Conservation (phyloP, 2,329 filamentous ascomycete species). For the Dissoconium aciculare region DNA sequence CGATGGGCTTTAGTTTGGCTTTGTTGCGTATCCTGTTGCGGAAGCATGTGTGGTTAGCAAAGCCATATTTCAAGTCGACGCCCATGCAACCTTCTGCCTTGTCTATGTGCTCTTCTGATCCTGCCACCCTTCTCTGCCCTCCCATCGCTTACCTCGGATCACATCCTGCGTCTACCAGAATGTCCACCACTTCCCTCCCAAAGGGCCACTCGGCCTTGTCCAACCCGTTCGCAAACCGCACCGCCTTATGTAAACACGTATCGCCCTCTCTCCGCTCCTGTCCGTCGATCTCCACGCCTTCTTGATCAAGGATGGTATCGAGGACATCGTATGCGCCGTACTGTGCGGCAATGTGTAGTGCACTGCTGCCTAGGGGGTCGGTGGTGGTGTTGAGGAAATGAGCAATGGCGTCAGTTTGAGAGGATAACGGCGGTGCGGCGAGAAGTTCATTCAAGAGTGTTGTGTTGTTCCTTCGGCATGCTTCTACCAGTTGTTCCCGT, state of each 20-base stretch:
- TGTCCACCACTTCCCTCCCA: constrained; percentile 53
- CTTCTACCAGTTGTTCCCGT: constrained; percentile 76
- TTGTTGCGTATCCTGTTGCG: constrained; percentile 47
- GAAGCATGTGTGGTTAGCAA: too few species aligned
- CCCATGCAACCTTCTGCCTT: constrained; percentile 4
- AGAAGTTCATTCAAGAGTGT: constrained; percentile 68
- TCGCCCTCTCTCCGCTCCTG: constrained; percentile 55
- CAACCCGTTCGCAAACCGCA: constrained; percentile 61
- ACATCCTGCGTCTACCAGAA: constrained; percentile 69
- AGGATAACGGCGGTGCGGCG: constrained; percentile 31
- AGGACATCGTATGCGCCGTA: constrained; percentile 78
- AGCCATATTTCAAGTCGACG: too few species aligned
- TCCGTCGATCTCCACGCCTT: constrained; percentile 73
- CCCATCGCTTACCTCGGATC: constrained; percentile 35
- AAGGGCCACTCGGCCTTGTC: constrained; percentile 47
- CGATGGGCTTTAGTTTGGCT: constrained; percentile 53
- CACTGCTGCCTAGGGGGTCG: constrained; percentile 73
- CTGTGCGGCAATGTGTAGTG: constrained; percentile 76
- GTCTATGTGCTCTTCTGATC: constrained; percentile 2
- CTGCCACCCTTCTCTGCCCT: neutral
- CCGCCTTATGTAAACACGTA: constrained; percentile 64
- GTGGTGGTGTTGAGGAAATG: constrained; percentile 71
- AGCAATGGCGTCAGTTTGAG: constrained; percentile 47
- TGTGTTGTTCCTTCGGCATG: constrained; percentile 83
- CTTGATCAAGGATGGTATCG: constrained; percentile 68